Evolutionary conservation across 768 basidiomycete genomes (phyloP), one percentile per base, ranked within the genome.

Genomic region (Leccinum longicurvipes): DNA sequence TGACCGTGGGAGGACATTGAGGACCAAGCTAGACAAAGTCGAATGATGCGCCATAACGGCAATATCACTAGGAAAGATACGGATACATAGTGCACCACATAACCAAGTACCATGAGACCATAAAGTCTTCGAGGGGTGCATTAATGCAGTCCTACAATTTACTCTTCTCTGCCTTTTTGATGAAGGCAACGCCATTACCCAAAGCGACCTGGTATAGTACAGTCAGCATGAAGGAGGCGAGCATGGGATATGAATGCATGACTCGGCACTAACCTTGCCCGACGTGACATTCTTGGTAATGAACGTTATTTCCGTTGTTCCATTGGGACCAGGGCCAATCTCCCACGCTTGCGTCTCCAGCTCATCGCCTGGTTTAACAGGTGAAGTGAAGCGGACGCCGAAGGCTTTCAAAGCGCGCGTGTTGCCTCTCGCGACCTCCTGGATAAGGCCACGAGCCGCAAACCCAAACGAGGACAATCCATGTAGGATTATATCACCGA

Each of bases 401-500:
- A 89, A 87, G 62, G 83, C 76, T 58, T 78, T 83, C 58, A 95
- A 74, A 2, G 86, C 76, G 4, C 75, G 74, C 3, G 86, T 79
- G 60, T 89, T 82, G 44, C 80, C 79, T 0, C 77, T 79, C 0
- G 83, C 89, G 12, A 86, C 77, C 2, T 78, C 77, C 55, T 79
- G 78, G 58, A 95, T 76, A 52, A 94, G 72, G 1, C 83, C 89
- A 42, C 91, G 84, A 3, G 89, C 93, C 8, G 79, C 87, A 66
- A 92, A 92, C 10, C 92, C 92, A 67, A 82, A 93, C 0, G 87
- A 83, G 19, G 87, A 85, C 24, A 94, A 78, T 27, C 92, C 92
- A 65, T 95, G 92, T 3, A 94, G 79, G 63, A 95, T 93, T 34
- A 87, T 83, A 47, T 86, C 92, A 3, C 89, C 89, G 63, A 95